A percentile compares a stretch with the other conserved stretches of the same genome.
These are phyloP conservation scores for Citrullus mucosospermus DNA, from an alignment of 306 rosid species.

Conservation along the genomic window DNA sequence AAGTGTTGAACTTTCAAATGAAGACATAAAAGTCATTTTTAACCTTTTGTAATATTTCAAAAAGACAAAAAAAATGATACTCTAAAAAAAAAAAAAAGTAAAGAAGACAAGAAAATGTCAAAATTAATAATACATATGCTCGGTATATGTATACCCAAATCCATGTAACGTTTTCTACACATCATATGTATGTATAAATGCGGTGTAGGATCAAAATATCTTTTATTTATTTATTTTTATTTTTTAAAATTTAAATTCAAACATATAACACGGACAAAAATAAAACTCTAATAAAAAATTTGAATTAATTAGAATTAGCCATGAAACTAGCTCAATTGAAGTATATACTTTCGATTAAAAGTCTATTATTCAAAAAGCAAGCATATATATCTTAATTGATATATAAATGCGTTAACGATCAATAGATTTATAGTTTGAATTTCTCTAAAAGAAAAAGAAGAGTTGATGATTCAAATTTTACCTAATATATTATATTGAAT, in stretches of 20 bases:
- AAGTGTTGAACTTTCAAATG: not conserved
- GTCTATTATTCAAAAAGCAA: too few species aligned
- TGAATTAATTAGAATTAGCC: too few species aligned
- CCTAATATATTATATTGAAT: too few species aligned
- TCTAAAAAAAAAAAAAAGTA: too few species aligned
- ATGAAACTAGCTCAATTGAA: too few species aligned
- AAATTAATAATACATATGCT: not conserved
- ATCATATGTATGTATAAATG: not conserved
- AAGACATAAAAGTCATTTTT: not conserved
- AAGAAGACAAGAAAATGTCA: constrained; percentile 3
- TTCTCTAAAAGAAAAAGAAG: too few species aligned
- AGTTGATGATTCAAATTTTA: too few species aligned
- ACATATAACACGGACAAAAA: not conserved
- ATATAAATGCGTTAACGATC: too few species aligned
- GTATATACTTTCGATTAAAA: too few species aligned
- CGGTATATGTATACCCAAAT: not conserved
- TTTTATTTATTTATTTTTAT: not conserved
- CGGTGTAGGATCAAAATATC: not conserved
- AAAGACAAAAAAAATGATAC: not conserved
- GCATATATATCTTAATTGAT: too few species aligned
- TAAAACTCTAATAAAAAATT: not conserved
- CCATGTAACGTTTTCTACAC: not conserved
- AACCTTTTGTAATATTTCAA: not conserved
- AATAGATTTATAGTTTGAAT: too few species aligned
- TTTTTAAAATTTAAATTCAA: too few species aligned